Evolutionary conservation across 495 filamentous ascomycete genomes (phyloP), one percentile per base, ranked within the genome.

Genomic region (Tricharina praecox): DNA sequence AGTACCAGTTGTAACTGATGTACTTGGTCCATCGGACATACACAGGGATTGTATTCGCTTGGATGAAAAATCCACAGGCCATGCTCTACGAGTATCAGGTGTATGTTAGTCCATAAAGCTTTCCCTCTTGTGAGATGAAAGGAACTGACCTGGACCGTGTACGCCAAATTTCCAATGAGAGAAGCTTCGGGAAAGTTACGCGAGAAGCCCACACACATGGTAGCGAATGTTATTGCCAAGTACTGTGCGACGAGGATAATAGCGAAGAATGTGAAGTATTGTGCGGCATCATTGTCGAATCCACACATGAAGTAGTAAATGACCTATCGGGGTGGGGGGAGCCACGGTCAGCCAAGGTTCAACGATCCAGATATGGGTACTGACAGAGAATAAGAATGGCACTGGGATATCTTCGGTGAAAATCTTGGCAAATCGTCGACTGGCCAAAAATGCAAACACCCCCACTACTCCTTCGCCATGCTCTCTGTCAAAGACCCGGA

Each of bases 261-360:
- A 4, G 67, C 59, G 47, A 84, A 76, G 59, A 82, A 85, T 3
- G 70, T 74, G 47, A 85, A 77, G 56, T 81, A 84, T 36, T 78
- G 73, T 1, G 45, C 56, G 2, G 68, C 71, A 11, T 74, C 65
- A 1, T 67, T 58, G 26, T 78, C 71, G 55, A 82, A 82, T 30
- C 79, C 81, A 28, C 73, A 73, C 76, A 84, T 82, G 59, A 81
- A 83, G 57, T 85, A 85, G 57, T 70, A 81, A 3, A 82, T 79
- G 39, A 74, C 58, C 20, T 63, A 3, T 7, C 13, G 19, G 21
- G 9, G 11, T n/a, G n/a, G n/a, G n/a, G n/a, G 24, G 33, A 32
- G 25, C 2, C 3, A 44, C 32, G 19, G 23, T 18, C 3, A 26
- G 18, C 23, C 20, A 15, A 23, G 11, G 8, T 19, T 20, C n/a